Percentiles rank a stretch among this genome's conserved stretches.
These are phyloP conservation scores for Golubevia sp. DNA, from an alignment of 1,284 basidiomycete genomes.

Conservation along the genomic window DNA sequence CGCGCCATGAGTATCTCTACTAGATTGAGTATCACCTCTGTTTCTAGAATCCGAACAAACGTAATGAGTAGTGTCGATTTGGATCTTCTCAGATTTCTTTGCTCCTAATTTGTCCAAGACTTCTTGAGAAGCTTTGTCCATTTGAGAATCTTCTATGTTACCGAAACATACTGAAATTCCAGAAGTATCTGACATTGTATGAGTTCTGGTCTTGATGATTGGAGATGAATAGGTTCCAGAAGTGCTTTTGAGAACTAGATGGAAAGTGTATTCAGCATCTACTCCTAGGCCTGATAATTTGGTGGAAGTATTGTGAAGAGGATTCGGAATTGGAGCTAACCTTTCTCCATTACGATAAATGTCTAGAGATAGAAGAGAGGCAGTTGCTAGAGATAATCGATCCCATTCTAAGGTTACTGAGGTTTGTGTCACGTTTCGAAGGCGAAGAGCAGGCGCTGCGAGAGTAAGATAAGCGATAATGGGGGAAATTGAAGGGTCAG, in stretches of 20 bases:
- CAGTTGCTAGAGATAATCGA: slow-evolving; percentile 40
- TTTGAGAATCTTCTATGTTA: slow-evolving; percentile 20
- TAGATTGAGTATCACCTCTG: slow-evolving; percentile 16
- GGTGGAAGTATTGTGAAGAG: slow-evolving; percentile 51
- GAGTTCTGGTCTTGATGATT: slow-evolving; percentile 41
- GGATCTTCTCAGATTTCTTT: slow-evolving; percentile 81
- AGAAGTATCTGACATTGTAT: slow-evolving; percentile 52
- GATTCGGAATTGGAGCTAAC: slow-evolving; percentile 53
- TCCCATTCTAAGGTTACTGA: slow-evolving; percentile 59
- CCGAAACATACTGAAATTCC: slow-evolving; percentile 58
- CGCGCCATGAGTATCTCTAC: slow-evolving; percentile 2
- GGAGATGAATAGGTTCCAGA: slow-evolving; percentile 46
- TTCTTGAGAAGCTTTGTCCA: slow-evolving; percentile 29
- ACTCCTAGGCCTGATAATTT: slow-evolving; percentile 55
- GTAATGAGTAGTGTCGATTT: slow-evolving; percentile 68
- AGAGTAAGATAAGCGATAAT: background rate
- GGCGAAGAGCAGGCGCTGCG: slow-evolving; percentile 32
- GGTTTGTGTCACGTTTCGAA: slow-evolving; percentile 57
- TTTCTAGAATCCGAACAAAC: slow-evolving; percentile 44
- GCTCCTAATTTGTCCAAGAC: slow-evolving; percentile 39
- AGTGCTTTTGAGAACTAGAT: slow-evolving; percentile 54
- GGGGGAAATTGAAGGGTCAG: background rate
- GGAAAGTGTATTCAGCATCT: slow-evolving; percentile 55
- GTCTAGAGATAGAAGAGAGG: slow-evolving; percentile 47
- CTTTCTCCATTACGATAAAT: slow-evolving; percentile 53